Evolutionary conservation across 1,284 basidiomycete genomes (phyloP), one percentile per base, ranked within the genome.

Genomic region (Irpex sp.): DNA sequence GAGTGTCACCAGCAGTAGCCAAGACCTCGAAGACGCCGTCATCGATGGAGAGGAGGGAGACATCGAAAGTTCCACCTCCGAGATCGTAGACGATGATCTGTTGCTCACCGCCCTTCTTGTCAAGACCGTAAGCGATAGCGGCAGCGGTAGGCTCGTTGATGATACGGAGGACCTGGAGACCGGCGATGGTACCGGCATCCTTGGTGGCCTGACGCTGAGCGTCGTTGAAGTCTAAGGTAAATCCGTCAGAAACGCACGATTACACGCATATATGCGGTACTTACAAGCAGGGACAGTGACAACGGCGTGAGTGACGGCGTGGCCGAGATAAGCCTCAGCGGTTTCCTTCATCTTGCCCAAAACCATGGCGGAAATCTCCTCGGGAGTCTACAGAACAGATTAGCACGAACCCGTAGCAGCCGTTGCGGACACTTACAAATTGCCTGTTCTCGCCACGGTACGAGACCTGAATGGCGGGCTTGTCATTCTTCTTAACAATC

Each of bases 81-180:
- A 90, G 83, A 77, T 98, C 96, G 81, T 97, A 98, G 74, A 98
- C 95, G 71, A 98, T 61, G 78, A 98, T 96, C 75, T 95, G 93
- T 56, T 92, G 91, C 80, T 98, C 96, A 67, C 92, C 90, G 63
- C 86, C 87, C 77, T 93, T 92, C 86, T 97, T 95, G 88, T 98
- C 97, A 60, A 99, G 91, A 83, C 97, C 97, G 78, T 98, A 98
- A 69, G 97, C 96, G 78, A 95, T 95, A 65, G 97, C 97, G 67
- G 97, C 96, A 59, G 97, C 96, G 59, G 97, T 98, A 60, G 97
- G 97, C 80, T 99, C 97, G 81, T 98, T 98, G 81, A 99, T 96
- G 78, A 98, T 98, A 81, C 96, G 94, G 71, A 98, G 91, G 65
- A 98, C 94, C 68, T 91, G 88, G 60, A 99, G 91, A 77, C 97